A percentile compares a stretch with the other conserved stretches of the same genome.
Evolutionary conservation across 2,329 filamentous ascomycete species (phyloP).

Genomic region (Lasiodiplodia gonubiensis): DNA sequence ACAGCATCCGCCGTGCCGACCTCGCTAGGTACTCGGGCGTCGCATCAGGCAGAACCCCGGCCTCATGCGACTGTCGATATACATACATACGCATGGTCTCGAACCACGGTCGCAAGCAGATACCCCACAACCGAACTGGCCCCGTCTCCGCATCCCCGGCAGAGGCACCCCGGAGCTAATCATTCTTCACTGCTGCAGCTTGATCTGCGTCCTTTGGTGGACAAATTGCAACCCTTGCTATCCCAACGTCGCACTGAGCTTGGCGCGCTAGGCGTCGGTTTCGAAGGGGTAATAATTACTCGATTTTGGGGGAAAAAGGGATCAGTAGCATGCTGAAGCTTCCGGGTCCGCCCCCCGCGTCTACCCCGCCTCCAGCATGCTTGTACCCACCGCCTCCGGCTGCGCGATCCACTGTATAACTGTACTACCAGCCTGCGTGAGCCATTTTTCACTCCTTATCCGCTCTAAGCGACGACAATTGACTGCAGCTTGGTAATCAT

Average conservation of each 20-base stretch:
- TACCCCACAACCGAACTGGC: conserved; percentile 6
- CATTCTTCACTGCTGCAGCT: background rate
- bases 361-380: conserved; percentile 14
- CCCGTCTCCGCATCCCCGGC: conserved; percentile 10
- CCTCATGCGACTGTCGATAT: too few species aligned
- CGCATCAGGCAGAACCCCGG: too few species aligned
- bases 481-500: conserved; percentile 3
- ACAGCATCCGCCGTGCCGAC: conserved; percentile 11
- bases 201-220: background rate
- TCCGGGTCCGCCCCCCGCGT: background rate
- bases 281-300: conserved; percentile 22
- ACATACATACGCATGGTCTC: background rate
- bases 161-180: background rate
- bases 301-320: background rate
- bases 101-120: background rate
- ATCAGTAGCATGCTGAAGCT: conserved; percentile 16
- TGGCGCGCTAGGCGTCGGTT: background rate
- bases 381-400: background rate
- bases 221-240: background rate
- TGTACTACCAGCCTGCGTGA: conserved; percentile 6
- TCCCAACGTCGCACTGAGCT: background rate
- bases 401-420: conserved; percentile 13
- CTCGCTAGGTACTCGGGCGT: conserved; percentile 6
- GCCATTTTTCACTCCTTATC: background rate
- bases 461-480: conserved; percentile 15